Evolutionary conservation across 2,329 filamentous ascomycete genomes (phyloP).

Genomic region (Apiospora sp.): DNA sequence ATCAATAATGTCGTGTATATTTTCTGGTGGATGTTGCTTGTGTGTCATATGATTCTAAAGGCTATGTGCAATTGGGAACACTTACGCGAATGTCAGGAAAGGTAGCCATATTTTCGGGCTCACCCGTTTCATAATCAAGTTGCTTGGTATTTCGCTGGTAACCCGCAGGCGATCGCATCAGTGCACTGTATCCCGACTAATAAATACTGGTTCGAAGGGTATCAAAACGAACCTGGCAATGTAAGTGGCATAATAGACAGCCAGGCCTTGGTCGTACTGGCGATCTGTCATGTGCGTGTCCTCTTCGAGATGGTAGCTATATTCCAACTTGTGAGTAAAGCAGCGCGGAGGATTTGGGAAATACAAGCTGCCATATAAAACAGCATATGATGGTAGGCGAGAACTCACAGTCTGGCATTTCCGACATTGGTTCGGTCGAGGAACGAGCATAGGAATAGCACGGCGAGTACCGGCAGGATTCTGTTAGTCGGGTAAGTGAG

Average conservation of each 20-base stretch:
- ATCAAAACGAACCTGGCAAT: constrained; percentile 57
- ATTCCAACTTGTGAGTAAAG: not conserved
- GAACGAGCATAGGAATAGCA: constrained; percentile 71
- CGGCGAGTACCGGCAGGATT: constrained; percentile 67
- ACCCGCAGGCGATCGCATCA: not conserved
- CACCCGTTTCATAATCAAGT: constrained; percentile 68
- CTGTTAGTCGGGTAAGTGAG: constrained; percentile 43
- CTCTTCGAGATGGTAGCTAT: constrained; percentile 60
- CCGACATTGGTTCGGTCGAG: constrained; percentile 77
- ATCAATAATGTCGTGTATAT: not conserved
- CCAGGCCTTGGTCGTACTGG: constrained; percentile 70
- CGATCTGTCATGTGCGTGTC: constrained; percentile 65
- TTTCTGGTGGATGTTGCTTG: not conserved
- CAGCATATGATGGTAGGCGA: not conserved
- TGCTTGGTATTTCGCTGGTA: constrained; percentile 67
- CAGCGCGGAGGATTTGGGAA: not conserved
- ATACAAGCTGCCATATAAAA: not conserved
- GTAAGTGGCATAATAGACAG: constrained; percentile 72
- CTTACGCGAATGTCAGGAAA: constrained; percentile 53
- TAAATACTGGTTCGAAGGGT: not conserved
- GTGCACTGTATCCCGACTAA: not conserved
- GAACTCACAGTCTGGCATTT: constrained; percentile 65
- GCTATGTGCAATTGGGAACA: not conserved
- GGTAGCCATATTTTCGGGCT: constrained; percentile 69
- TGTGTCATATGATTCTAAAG: not conserved